Evolutionary conservation across 805 yeast genomes (phyloP).

Genomic region (Middelhovenomyces tepae): DNA sequence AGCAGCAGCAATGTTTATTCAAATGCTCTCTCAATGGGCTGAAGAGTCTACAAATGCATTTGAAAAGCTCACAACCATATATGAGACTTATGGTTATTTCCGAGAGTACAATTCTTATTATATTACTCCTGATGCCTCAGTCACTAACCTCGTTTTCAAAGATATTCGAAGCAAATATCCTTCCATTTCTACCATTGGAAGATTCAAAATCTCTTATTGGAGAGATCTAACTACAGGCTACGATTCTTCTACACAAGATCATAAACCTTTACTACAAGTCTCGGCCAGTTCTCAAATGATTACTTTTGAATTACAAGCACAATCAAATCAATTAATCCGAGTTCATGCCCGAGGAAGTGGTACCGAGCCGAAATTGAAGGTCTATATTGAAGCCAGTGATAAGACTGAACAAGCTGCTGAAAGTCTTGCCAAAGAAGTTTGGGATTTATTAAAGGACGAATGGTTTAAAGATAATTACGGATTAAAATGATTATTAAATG

Average conservation of each 20-base stretch:
- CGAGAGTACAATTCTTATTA: constrained; percentile 87
- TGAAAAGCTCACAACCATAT: constrained; percentile 50
- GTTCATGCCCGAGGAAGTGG: constrained; percentile 93
- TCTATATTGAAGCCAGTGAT: constrained; percentile 75
- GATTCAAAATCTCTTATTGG: constrained; percentile 52
- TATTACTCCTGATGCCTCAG: constrained; percentile 44
- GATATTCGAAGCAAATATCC: constrained; percentile 44
- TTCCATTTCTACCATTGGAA: constrained; percentile 43
- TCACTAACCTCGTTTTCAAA: constrained; percentile 48
- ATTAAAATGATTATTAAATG: too few relatives aligned
- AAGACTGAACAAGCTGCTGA: constrained; percentile 39
- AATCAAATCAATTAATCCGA: constrained; percentile 39
- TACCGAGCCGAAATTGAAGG: constrained; percentile 90
- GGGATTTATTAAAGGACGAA: constrained; percentile 55
- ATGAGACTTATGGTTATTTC: constrained; percentile 63
- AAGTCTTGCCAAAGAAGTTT: constrained; percentile 49
- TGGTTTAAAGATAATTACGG: constrained; percentile 44
- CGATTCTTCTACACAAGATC: constrained; percentile 56
- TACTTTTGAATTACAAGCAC: constrained; percentile 42
- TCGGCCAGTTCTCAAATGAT: constrained; percentile 81
- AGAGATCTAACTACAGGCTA: constrained; percentile 79
- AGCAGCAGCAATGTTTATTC: constrained; percentile 69
- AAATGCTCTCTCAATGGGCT: constrained; percentile 50
- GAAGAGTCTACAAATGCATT: constrained; percentile 32
- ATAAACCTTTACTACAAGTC: constrained; percentile 57